These are phyloP conservation scores for Salix arbutifolia DNA, from an alignment of 345 rosid species.

Conservation along the genomic window DNA sequence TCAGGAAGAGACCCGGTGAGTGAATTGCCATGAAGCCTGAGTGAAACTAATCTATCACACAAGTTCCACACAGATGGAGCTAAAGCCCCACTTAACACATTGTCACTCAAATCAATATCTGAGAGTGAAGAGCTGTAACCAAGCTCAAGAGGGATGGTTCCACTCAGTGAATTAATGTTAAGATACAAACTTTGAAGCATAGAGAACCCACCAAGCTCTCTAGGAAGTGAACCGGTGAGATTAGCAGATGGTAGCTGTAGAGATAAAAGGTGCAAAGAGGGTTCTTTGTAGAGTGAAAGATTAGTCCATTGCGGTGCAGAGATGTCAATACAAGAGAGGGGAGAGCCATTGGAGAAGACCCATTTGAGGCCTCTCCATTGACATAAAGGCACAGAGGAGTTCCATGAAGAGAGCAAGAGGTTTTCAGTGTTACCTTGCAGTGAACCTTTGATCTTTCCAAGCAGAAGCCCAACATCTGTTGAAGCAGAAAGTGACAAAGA, in stretches of 20 bases:
- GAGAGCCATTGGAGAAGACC: constrained; percentile 66
- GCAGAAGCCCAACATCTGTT: constrained; percentile 67
- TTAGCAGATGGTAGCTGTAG: constrained; percentile 94
- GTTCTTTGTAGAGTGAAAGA: constrained; percentile 59
- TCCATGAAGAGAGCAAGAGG: constrained; percentile 88
- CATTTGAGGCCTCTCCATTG: constrained; percentile 98
- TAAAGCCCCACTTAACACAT: constrained; percentile 55
- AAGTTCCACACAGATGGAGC: constrained; percentile 91
- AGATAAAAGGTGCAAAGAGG: constrained; percentile 70
- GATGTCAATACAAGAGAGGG: constrained; percentile 52
- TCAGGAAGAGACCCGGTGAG: constrained; percentile 65
- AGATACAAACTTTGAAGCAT: constrained; percentile 81
- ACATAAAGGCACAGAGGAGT: constrained; percentile 77
- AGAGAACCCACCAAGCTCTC: constrained; percentile 86
- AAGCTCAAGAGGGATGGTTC: constrained; percentile 84
- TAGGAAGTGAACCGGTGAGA: constrained; percentile 83
- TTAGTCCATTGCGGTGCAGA: constrained; percentile 70
- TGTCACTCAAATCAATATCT: constrained; percentile 70
- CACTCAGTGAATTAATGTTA: constrained; percentile 69
- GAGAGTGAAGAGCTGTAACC: constrained; percentile 83
- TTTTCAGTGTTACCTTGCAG: constrained; percentile 77
- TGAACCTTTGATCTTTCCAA: constrained; percentile 65
- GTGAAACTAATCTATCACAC: constrained; percentile 68
- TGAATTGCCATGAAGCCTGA: constrained; percentile 64
- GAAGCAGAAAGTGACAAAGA: constrained; percentile 29